phyloP scores from a whole-genome alignment of 73 alveolate genomes.

The Blepharisma stoltei region DNA sequence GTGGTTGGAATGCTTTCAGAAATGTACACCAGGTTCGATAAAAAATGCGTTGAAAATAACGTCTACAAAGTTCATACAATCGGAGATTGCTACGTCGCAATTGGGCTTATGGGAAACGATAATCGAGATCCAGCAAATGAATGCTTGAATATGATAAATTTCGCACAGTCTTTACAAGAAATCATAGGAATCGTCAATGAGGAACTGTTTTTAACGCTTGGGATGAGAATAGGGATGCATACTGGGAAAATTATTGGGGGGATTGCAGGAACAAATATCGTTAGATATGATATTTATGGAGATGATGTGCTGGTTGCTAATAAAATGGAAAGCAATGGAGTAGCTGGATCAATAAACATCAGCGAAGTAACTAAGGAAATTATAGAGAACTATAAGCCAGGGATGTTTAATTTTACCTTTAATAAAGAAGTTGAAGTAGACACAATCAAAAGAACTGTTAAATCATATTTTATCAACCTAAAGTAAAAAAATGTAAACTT shows the following conservation, averaged over 20 bases:
- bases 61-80: conserved; percentile 96
- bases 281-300: conserved; percentile 28
- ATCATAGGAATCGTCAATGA: background rate
- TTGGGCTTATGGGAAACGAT: conserved; percentile 80
- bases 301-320: conserved; percentile 23
- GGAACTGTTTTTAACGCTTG: background rate
- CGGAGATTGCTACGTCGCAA: conserved; percentile 96
- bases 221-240: conserved; percentile 22
- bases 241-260: conserved; percentile 19
- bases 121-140: background rate
- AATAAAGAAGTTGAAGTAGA: background rate
- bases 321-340: conserved; percentile 23
- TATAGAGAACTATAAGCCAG: background rate
- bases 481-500: background rate
- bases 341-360: background rate
- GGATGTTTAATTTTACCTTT: background rate
- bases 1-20: conserved; percentile 85
- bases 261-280: conserved; percentile 15
- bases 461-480: conserved; percentile 10
- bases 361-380: conserved; percentile 6
- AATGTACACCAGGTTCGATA: conserved; percentile 88
- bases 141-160: conserved; percentile 13
- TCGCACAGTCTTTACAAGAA: conserved; percentile 6
- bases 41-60: conserved; percentile 79
- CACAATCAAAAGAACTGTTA: background rate